A percentile compares a stretch with the other conserved stretches of the same genome.
Conservation (phyloP, 139 green algal species). For the Edaphochlamys debaryana region DNA sequence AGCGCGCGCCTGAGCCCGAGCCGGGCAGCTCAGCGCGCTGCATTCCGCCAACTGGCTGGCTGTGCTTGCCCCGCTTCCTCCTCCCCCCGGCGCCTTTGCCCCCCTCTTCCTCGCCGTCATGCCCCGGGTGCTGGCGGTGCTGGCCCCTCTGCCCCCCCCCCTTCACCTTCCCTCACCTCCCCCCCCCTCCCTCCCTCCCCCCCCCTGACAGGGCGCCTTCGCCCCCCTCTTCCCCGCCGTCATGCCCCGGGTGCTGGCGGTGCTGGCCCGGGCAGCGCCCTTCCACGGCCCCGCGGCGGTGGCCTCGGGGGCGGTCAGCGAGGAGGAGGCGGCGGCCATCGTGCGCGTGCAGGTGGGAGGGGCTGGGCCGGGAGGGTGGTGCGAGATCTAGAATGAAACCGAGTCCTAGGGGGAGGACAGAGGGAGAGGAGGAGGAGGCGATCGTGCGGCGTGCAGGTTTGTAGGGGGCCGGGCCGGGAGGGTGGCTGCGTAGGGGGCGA, state of each 20-base stretch:
- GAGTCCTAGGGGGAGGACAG: too few species aligned
- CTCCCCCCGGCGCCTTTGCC: not conserved
- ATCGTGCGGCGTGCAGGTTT: too few species aligned
- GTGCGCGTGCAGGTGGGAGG: constrained; percentile 11
- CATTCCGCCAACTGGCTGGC: too few species aligned
- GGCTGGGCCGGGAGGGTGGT: too few species aligned
- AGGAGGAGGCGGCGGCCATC: constrained; percentile 23
- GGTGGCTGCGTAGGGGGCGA: too few species aligned
- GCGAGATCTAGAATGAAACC: too few species aligned
- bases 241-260: constrained; percentile 10
- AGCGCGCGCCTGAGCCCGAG: too few species aligned
- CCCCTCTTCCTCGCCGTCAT: not conserved
- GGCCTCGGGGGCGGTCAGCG: not conserved
- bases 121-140: constrained; percentile 8
- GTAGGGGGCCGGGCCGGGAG: too few species aligned
- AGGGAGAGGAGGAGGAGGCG: too few species aligned
- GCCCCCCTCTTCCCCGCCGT: not conserved
- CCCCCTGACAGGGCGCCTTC: not conserved
- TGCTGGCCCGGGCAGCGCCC: constrained; percentile 9
- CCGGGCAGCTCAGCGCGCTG: too few species aligned
- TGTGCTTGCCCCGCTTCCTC: too few species aligned
- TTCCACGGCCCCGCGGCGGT: constrained; percentile 14
- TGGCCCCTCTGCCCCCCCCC: too few species aligned
- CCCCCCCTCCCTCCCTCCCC: not conserved
- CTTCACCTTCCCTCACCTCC: not conserved